A percentile compares a stretch with the other conserved stretches of the same genome.
These are phyloP conservation scores for Silene conica DNA, from an alignment of 148 eudicot genomes.

Conservation along the genomic window DNA sequence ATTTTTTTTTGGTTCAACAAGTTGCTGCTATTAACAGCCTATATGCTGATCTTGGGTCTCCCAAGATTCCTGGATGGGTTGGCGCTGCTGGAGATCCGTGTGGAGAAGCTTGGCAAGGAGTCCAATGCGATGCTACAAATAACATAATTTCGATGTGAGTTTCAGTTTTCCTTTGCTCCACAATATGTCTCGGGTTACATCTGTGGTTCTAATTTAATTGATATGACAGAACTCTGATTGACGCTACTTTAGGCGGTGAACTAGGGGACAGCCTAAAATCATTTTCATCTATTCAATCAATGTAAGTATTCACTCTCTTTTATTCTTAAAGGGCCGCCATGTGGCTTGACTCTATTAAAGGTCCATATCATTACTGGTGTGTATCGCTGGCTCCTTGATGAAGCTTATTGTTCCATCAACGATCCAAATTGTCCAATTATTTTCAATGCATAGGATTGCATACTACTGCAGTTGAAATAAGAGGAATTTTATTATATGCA, in stretches of 20 bases:
- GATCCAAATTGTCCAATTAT: background rate
- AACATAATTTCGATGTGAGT: no score
- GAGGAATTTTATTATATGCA: background rate
- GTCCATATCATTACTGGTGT: background rate
- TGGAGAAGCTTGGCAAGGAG: slow-evolving; percentile 82
- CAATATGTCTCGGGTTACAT: no score
- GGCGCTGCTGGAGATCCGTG: slow-evolving; percentile 86
- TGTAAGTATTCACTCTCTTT: slow-evolving; percentile 41
- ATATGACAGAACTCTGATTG: no score
- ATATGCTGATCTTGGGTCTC: slow-evolving; percentile 70
- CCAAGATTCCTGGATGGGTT: slow-evolving; percentile 79
- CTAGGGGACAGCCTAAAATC: slow-evolving; percentile 71
- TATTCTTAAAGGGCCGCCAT: slow-evolving; percentile 1
- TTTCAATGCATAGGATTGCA: background rate
- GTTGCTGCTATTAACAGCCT: slow-evolving; percentile 84
- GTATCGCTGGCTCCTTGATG: no score
- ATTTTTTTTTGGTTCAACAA: slow-evolving; percentile 18
- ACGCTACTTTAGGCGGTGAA: slow-evolving; percentile 73
- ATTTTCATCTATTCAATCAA: slow-evolving; percentile 57
- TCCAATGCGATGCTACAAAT: slow-evolving; percentile 50
- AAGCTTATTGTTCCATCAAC: background rate
- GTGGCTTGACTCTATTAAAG: slow-evolving; percentile 2
- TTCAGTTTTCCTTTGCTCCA: no score
- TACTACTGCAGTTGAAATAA: background rate
- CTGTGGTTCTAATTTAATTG: no score